Evolutionary conservation across 441 rosid genomes (phyloP), one percentile per base, ranked within the genome.

Genomic region (Populus hybrid): DNA sequence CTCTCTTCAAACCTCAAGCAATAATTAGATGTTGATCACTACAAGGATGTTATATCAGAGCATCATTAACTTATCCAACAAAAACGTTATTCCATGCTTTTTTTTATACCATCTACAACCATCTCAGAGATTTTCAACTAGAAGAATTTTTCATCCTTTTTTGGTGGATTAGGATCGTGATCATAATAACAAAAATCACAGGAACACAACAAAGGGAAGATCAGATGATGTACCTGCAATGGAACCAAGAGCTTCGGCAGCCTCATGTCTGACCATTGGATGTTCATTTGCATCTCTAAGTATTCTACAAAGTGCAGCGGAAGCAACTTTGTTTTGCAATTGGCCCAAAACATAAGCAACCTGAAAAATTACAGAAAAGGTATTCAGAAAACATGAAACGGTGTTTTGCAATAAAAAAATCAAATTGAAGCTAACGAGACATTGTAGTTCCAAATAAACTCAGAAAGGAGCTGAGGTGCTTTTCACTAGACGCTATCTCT

Each of bases 261-360:
- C 99, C 86, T 94, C 98, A 36, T 96, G 98, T 85, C 97, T 90
- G 73, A 92, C 97, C 98, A 94, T 96, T 26, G 97, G 95, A 76
- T 94, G 95, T 85, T 96, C 98, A 59, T 82, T 84, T 74, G 67
- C 87, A 84, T 93, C 89, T 84, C 80, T 86, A 5, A 94, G 92
- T 81, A 91, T 81, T 77, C 85, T 85, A 81, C 89, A 85, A 64
- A 95, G 94, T 73, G 92, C 90, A 79, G 81, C 93, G 24, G 92
- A 87, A 42, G 94, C 95, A 81, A 85, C 89, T 90, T 92, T 94
- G 86, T 90, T 88, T 86, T 95, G 97, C 83, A 94, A 85, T 83
- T 95, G 98, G 69, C 98, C 99, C 88, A 95, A 89, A 66, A 94
- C 97, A 83, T 90, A 94, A 70, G 99, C 98, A 75, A 95, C 95